Conservation (phyloP, 2,329 filamentous ascomycete species). For the Colletotrichum musicola region DNA sequence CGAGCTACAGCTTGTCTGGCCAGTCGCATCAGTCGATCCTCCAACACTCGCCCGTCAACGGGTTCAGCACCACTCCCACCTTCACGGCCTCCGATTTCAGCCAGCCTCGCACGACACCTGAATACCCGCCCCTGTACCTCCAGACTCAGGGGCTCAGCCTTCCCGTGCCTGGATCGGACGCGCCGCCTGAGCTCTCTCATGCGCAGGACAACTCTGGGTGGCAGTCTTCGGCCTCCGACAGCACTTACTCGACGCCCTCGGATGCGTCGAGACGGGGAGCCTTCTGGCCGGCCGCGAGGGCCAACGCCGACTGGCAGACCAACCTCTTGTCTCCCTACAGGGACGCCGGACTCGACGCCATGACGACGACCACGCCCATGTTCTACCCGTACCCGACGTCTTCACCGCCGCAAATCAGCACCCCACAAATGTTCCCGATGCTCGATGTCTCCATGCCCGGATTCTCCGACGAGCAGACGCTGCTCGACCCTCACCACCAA, state of each 20-base stretch:
- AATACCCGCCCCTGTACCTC: slow-evolving; percentile 32
- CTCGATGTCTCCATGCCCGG: slow-evolving; percentile 51
- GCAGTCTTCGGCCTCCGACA: slow-evolving; percentile 61
- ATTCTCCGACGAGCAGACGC: slow-evolving; percentile 51
- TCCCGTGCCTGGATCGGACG: slow-evolving; percentile 28
- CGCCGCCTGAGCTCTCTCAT: slow-evolving; percentile 37
- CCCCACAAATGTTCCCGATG: slow-evolving; percentile 49
- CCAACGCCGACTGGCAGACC: slow-evolving; percentile 49
- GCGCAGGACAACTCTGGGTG: slow-evolving; percentile 55
- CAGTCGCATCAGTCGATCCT: slow-evolving; percentile 29
- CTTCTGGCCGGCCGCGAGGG: slow-evolving; percentile 42
- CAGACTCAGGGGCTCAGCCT: slow-evolving; percentile 36
- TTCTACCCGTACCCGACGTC: slow-evolving; percentile 48
- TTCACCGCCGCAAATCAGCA: slow-evolving; percentile 44
- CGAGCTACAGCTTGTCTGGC: slow-evolving; percentile 32
- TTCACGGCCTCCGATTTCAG: slow-evolving; percentile 35
- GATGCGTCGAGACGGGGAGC: slow-evolving; percentile 48
- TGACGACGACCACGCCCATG: slow-evolving; percentile 43
- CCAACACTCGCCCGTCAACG: slow-evolving; percentile 26
- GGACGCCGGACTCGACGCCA: slow-evolving; percentile 43
- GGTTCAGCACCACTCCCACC: slow-evolving; percentile 19
- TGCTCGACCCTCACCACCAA: slow-evolving; percentile 52
- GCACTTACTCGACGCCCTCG: slow-evolving; percentile 62
- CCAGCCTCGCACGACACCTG: slow-evolving; percentile 39
- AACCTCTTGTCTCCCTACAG: slow-evolving; percentile 47